Evolutionary conservation across 257 asterid genomes (phyloP).

Genomic region (Scutellaria barbata): DNA sequence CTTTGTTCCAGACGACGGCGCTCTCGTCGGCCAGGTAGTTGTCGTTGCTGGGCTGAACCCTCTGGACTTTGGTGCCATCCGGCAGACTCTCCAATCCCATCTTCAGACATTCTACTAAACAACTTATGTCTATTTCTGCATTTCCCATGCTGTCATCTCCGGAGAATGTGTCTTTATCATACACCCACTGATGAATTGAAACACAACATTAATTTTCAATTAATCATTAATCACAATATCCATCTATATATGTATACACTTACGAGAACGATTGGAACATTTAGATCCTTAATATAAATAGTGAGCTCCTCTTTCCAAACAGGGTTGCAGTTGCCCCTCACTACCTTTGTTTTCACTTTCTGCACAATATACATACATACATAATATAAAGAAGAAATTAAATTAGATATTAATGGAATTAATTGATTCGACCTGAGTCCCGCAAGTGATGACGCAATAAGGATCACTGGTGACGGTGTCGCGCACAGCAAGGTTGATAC

Average conservation of each 20-base stretch:
- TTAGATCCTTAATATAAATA: conserved; percentile 58
- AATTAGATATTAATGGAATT: background rate
- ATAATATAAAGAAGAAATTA: background rate
- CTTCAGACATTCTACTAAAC: conserved; percentile 56
- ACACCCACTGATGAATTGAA: too few relatives aligned
- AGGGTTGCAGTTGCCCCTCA: conserved; percentile 71
- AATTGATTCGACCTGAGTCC: conserved; percentile 52
- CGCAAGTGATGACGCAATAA: conserved; percentile 66
- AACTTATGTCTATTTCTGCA: conserved; percentile 59
- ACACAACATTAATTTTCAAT: too few relatives aligned
- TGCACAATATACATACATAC: conserved; percentile 34
- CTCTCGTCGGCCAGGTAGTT: conserved; percentile 74
- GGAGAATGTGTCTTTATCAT: conserved; percentile 81
- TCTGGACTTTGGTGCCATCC: conserved; percentile 62
- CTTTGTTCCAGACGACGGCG: conserved; percentile 59
- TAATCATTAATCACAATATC: too few relatives aligned
- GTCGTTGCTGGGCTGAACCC: conserved; percentile 53
- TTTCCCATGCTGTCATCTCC: conserved; percentile 79
- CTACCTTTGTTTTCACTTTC: conserved; percentile 73
- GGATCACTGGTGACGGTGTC: conserved; percentile 83
- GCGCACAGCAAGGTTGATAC: conserved; percentile 78
- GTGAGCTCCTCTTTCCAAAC: conserved; percentile 81
- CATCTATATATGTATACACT: background rate
- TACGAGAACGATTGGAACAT: conserved; percentile 63
- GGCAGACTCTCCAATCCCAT: conserved; percentile 60